Percentiles rank a stretch among this genome's conserved stretches.
Evolutionary conservation across 495 filamentous ascomycete species (phyloP).

Genomic region (Penicillium tannophilum): DNA sequence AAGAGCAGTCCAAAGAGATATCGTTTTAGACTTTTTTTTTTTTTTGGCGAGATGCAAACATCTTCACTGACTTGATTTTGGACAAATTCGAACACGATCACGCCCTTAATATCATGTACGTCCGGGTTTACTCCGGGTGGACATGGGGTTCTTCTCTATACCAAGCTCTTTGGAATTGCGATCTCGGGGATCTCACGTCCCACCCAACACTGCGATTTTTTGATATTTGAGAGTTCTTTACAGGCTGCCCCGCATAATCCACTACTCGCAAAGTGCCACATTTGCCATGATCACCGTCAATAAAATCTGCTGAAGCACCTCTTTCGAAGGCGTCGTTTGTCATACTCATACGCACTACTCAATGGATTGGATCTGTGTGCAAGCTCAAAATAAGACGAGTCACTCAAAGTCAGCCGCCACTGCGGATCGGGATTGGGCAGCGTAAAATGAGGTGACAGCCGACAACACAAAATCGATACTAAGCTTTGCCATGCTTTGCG

Average conservation of each 20-base stretch:
- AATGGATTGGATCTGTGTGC: not conserved
- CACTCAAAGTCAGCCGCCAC: not conserved
- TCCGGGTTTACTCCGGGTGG: not conserved
- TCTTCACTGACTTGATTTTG: not conserved
- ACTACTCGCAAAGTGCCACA: too few species aligned
- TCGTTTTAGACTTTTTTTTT: too few species aligned
- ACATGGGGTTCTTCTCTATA: not conserved
- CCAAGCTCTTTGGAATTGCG: too few species aligned
- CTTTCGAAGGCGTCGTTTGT: too few species aligned
- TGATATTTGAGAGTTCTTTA: too few species aligned
- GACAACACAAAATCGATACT: not conserved
- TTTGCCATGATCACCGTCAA: too few species aligned
- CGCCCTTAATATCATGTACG: not conserved
- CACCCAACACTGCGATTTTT: too few species aligned
- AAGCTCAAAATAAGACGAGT: not conserved
- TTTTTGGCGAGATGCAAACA: not conserved
- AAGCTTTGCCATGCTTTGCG: not conserved
- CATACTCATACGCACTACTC: too few species aligned
- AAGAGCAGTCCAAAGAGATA: not conserved
- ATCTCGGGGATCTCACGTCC: too few species aligned
- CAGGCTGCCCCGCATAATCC: too few species aligned
- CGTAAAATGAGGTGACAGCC: not conserved
- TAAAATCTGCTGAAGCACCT: too few species aligned
- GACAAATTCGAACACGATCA: not conserved
- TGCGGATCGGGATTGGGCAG: not conserved